phyloP scores from a whole-genome alignment of 2,329 filamentous ascomycete species.

The Neofusicoccum parvum region DNA sequence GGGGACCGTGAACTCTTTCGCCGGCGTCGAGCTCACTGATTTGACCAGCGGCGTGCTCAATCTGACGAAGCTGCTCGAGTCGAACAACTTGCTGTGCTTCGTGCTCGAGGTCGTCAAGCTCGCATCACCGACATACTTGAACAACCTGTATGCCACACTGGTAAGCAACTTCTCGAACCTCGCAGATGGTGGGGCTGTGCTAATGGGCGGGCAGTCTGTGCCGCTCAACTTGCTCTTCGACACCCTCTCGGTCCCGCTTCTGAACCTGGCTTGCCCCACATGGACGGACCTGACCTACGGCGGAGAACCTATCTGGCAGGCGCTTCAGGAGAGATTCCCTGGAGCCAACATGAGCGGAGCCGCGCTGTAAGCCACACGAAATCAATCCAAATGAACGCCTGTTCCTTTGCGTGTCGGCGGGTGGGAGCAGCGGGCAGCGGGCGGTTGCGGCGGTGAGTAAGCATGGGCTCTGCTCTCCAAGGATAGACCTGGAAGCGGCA shows the following conservation, averaged over 20 bases:
- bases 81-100: slow-evolving; percentile 42
- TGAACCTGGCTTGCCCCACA: slow-evolving; percentile 30
- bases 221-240: slow-evolving; percentile 28
- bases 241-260: slow-evolving; percentile 27
- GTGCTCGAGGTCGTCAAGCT: slow-evolving; percentile 36
- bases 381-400: too few species aligned
- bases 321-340: neutral
- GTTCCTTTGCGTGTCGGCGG: neutral
- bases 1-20: slow-evolving; percentile 53
- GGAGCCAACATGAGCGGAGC: neutral
- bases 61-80: slow-evolving; percentile 37
- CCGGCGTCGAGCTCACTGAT: slow-evolving; percentile 47
- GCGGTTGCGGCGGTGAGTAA: neutral
- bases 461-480: neutral
- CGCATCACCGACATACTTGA: slow-evolving; percentile 32
- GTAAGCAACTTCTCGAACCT: slow-evolving; percentile 9
- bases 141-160: slow-evolving; percentile 27
- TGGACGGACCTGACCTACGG: slow-evolving; percentile 28
- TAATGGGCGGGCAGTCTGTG: neutral
- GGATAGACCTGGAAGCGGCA: neutral
- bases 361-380: neutral
- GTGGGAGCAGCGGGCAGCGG: neutral
- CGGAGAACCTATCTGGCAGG: neutral
- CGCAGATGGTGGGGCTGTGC: neutral
- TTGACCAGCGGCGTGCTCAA: slow-evolving; percentile 48